These are phyloP conservation scores for Suhomyces chickasaworum DNA, from an alignment of 1,139 yeast species.

Conservation along the genomic window DNA sequence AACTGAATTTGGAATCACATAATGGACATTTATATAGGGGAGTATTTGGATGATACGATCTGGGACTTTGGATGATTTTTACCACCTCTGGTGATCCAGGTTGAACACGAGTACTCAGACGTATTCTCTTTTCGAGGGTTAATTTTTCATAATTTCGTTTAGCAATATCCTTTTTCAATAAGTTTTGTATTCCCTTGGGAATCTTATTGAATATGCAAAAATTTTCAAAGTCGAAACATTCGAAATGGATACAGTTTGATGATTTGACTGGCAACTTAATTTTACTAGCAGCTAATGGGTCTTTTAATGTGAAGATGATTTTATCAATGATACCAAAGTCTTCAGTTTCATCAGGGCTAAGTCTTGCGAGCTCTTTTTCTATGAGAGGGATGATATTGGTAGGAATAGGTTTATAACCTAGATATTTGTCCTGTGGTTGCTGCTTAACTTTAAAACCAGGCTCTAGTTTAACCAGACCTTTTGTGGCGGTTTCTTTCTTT, in stretches of 20 bases:
- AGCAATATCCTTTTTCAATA: constrained; percentile 32
- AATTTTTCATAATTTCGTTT: constrained; percentile 26
- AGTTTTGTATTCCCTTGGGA: constrained; percentile 30
- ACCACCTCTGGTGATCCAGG: constrained; percentile 5
- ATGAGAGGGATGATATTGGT: constrained; percentile 20
- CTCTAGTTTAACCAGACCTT: constrained; percentile 3
- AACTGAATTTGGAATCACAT: constrained; percentile 39
- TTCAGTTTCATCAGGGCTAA: constrained; percentile 16
- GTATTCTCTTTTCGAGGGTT: constrained; percentile 16
- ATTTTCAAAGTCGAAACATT: constrained; percentile 49
- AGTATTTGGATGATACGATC: constrained; percentile 15
- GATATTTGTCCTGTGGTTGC: background rate
- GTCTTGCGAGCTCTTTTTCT: constrained; percentile 16
- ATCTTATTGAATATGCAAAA: constrained; percentile 45
- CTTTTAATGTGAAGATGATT: constrained; percentile 19
- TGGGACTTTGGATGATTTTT: constrained; percentile 12
- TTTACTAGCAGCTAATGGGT: constrained; percentile 33
- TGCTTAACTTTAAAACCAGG: background rate
- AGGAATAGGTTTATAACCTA: constrained; percentile 18
- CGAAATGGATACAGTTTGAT: constrained; percentile 41
- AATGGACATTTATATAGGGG: constrained; percentile 45
- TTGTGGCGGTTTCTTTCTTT: constrained; percentile 1
- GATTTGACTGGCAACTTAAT: constrained; percentile 47
- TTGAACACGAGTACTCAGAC: constrained; percentile 10
- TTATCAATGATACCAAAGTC: constrained; percentile 19